phyloP scores from a whole-genome alignment of 2,329 filamentous ascomycete species.

The Fusarium sp. region DNA sequence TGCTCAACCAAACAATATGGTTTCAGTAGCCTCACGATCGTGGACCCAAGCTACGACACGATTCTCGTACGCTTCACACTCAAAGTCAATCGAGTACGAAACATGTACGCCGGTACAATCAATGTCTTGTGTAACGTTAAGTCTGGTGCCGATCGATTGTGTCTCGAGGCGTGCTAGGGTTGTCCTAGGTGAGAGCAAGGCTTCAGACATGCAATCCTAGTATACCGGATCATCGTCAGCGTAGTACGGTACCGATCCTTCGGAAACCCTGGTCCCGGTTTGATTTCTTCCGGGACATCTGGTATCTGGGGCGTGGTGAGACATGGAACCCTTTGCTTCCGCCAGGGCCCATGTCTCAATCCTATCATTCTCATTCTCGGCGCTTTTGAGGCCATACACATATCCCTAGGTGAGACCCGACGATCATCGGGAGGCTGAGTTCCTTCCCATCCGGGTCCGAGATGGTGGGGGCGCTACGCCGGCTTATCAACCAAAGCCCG shows the following conservation, averaged over 20 bases:
- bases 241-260: conserved; percentile 28
- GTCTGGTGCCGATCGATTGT: conserved; percentile 6
- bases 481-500: neutral
- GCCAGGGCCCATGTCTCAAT: conserved; percentile 8
- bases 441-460: neutral
- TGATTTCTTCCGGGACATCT: conserved; percentile 11
- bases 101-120: neutral
- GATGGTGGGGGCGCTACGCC: conserved; percentile 5
- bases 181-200: neutral
- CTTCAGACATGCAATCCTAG: conserved; percentile 21
- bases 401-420: conserved; percentile 16
- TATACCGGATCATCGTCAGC: conserved; percentile 12
- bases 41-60: neutral
- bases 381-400: conserved; percentile 2
- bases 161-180: conserved; percentile 6
- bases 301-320: conserved; percentile 26
- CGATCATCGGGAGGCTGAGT: conserved; percentile 8
- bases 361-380: conserved; percentile 3
- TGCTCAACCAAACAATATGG: conserved; percentile 5
- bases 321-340: conserved; percentile 23
- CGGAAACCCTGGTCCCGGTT: conserved; percentile 26
- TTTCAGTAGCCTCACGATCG: conserved; percentile 15
- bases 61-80: neutral
- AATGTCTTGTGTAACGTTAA: conserved; percentile 16
- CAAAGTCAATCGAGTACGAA: neutral